Evolutionary conservation across 106 monocot genomes (phyloP).

Genomic region (Platanthera guangdongensis): DNA sequence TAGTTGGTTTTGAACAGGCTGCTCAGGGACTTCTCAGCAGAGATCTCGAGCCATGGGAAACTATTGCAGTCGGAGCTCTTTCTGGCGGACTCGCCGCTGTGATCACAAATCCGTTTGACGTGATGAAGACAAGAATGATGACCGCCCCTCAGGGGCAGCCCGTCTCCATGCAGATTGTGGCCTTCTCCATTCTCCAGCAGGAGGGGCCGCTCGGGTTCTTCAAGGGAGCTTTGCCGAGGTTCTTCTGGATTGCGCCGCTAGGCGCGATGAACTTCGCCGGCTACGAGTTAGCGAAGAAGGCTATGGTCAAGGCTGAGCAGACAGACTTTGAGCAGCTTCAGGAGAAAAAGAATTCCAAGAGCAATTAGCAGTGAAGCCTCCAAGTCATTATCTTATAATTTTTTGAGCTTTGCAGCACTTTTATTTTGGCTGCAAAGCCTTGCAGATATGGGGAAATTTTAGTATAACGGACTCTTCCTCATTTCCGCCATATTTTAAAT

Average conservation of each 20-base stretch:
- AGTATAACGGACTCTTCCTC: not conserved
- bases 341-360: constrained; percentile 6
- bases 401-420: not conserved
- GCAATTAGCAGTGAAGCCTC: not conserved
- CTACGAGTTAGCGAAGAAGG: constrained; percentile 95
- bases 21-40: constrained; percentile 65
- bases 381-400: not conserved
- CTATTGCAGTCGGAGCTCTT: constrained; percentile 69
- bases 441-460: not conserved
- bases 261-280: constrained; percentile 99
- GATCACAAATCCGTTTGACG: constrained; percentile 88
- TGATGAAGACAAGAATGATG: constrained; percentile 99
- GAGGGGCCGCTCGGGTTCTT: constrained; percentile 91
- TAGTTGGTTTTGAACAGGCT: constrained; percentile 24
- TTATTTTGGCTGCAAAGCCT: not conserved
- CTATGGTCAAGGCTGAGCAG: constrained; percentile 55
- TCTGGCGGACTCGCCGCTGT: constrained; percentile 94
- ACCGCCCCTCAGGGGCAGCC: constrained; percentile 69
- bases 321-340: constrained; percentile 9
- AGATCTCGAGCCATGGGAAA: constrained; percentile 89
- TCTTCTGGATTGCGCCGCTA: constrained; percentile 98
- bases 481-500: not conserved
- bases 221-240: constrained; percentile 95
- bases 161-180: constrained; percentile 78
- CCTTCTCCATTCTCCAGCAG: constrained; percentile 72